These are phyloP conservation scores for Nadsonia fulvescens DNA, from an alignment of 805 yeast species.

Conservation along the genomic window DNA sequence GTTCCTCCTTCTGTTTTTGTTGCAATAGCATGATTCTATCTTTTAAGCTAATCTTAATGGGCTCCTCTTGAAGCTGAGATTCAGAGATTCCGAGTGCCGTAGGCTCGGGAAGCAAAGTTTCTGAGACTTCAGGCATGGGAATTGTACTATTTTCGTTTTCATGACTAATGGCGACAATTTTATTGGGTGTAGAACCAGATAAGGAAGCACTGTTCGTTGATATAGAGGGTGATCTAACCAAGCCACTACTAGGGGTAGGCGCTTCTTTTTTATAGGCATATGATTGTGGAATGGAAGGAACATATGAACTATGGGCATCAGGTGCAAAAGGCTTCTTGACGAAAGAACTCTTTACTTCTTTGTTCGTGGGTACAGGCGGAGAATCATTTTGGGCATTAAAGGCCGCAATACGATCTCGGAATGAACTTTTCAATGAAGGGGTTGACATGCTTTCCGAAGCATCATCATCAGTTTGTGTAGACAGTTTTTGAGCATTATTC, in stretches of 20 bases:
- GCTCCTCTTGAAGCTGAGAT: constrained; percentile 26
- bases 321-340: constrained; percentile 40
- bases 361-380: constrained; percentile 22
- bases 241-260: neutral
- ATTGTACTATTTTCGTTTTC: no score
- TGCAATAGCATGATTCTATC: constrained; percentile 78
- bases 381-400: constrained; percentile 26
- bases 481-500: no score
- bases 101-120: no score
- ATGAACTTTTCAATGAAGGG: no score
- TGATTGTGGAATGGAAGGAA: constrained; percentile 23
- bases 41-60: constrained; percentile 64
- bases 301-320: constrained; percentile 40
- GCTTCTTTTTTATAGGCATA: neutral
- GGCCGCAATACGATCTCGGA: constrained; percentile 31
- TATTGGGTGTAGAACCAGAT: no score
- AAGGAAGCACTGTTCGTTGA: no score
- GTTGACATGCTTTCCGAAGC: no score
- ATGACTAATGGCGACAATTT: no score
- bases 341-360: constrained; percentile 26
- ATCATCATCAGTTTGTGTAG: constrained; percentile 3
- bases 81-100: no score
- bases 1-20: constrained; percentile 64
- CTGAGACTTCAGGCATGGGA: no score
- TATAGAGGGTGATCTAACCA: no score